These are phyloP conservation scores for Wickerhamiella vanderwaltii DNA, from an alignment of 805 yeast genomes.

Conservation along the genomic window DNA sequence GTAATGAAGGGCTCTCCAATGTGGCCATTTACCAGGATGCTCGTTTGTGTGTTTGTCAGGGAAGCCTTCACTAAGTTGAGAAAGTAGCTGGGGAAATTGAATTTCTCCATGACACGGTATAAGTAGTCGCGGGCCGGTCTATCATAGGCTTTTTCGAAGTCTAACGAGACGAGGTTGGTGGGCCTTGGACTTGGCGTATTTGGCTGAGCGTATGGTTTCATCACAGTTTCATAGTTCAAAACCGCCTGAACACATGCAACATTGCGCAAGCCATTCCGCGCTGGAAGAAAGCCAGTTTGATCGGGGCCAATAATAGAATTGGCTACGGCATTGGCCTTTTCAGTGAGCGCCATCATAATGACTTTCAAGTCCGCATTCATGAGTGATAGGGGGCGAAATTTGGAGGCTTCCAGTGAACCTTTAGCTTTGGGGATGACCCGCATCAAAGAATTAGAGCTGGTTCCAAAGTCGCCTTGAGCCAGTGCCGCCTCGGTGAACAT, in stretches of 20 bases:
- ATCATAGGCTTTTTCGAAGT: not conserved
- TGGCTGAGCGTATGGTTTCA: not conserved
- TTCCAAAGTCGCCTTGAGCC: constrained; percentile 2
- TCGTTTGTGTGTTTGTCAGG: not conserved
- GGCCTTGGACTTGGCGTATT: not conserved
- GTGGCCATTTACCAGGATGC: not conserved
- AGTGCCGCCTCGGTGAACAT: not conserved
- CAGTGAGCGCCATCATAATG: not conserved
- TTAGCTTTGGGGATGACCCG: not conserved
- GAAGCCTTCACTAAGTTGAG: not conserved
- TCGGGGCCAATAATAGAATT: not conserved
- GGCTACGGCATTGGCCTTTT: too few species aligned
- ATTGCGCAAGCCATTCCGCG: not conserved
- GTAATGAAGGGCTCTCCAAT: not conserved
- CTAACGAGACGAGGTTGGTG: not conserved
- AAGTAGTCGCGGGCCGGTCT: not conserved
- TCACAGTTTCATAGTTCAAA: not conserved
- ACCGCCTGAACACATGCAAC: not conserved
- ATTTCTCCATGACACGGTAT: not conserved
- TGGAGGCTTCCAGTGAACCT: not conserved
- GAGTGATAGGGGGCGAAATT: not conserved
- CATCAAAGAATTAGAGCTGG: not conserved
- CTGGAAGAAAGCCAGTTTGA: constrained; percentile 6
- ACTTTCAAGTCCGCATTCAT: constrained; percentile 3
- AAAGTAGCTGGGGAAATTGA: not conserved